Evolutionary conservation across 1,284 basidiomycete genomes (phyloP).

Genomic region (Anthracocystis setariae): DNA sequence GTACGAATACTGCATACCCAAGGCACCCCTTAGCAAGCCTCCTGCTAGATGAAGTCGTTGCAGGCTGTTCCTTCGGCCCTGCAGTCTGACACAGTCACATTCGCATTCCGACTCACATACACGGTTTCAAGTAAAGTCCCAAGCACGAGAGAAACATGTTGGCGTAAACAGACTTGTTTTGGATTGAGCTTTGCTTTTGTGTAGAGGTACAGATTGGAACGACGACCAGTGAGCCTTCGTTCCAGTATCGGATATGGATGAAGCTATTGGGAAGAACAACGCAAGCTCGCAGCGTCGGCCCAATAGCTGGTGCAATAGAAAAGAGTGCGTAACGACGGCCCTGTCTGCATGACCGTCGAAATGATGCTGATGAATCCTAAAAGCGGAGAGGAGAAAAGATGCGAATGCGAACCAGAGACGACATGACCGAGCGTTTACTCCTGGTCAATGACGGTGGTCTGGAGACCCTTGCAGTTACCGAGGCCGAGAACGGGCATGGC

Average conservation of each 20-base stretch:
- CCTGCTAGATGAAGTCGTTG: no score
- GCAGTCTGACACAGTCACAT: no score
- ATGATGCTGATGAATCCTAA: slow-evolving; percentile 26
- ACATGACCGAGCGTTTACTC: slow-evolving; percentile 48
- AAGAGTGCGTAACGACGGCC: slow-evolving; percentile 31
- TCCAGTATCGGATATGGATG: slow-evolving; percentile 27
- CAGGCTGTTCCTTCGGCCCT: no score
- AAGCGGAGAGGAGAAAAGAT: slow-evolving; percentile 27
- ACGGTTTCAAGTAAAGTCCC: no score
- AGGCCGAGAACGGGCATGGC: slow-evolving; percentile 65
- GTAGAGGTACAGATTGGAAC: slow-evolving; percentile 45
- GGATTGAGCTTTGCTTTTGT: slow-evolving; percentile 44
- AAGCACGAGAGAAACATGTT: slow-evolving; percentile 1
- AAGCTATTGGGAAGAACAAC: slow-evolving; percentile 27
- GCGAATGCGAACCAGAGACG: slow-evolving; percentile 38
- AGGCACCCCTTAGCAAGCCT: no score
- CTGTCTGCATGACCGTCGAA: slow-evolving; percentile 34
- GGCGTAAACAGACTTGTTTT: slow-evolving; percentile 50
- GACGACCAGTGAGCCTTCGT: slow-evolving; percentile 7
- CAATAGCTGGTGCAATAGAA: slow-evolving; percentile 11
- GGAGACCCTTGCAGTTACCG: slow-evolving; percentile 66
- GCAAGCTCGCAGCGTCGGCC: slow-evolving; percentile 44
- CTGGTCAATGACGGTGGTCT: slow-evolving; percentile 66
- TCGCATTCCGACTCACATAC: no score
- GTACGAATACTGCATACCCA: no score